phyloP scores from a whole-genome alignment of 345 rosid species.

The Moricandia moricandioides region DNA sequence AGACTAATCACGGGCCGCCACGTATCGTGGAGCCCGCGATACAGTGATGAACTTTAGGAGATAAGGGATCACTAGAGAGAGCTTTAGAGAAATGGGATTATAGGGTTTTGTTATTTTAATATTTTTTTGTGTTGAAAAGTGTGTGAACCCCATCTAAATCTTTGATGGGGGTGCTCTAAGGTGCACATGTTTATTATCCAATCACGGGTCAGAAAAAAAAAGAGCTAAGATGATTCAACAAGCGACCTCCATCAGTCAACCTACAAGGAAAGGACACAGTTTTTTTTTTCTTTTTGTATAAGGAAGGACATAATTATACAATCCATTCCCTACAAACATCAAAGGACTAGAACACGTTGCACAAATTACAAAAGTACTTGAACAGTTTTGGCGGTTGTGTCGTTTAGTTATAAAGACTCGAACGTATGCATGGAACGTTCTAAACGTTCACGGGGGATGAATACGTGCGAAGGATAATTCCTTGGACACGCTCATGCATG shows the following conservation, averaged over 20 bases:
- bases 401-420: neutral
- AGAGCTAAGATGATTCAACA: neutral
- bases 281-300: too few relatives aligned
- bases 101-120: too few relatives aligned
- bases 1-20: too few relatives aligned
- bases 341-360: neutral
- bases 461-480: neutral
- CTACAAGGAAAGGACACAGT: neutral
- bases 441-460: neutral
- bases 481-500: neutral
- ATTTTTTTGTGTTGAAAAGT: too few relatives aligned
- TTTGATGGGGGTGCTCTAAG: too few relatives aligned
- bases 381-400: neutral
- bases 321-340: neutral
- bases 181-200: conserved; percentile 7
- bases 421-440: neutral
- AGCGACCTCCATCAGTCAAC: neutral
- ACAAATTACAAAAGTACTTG: neutral
- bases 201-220: neutral
- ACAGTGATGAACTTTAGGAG: too few relatives aligned
- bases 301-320: too few relatives aligned
- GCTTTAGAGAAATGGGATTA: too few relatives aligned
- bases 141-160: too few relatives aligned
- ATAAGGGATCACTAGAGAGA: too few relatives aligned
- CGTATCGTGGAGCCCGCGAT: too few relatives aligned